Evolutionary conservation across 2,329 filamentous ascomycete species (phyloP).

Genomic region (Alternaria rosae): DNA sequence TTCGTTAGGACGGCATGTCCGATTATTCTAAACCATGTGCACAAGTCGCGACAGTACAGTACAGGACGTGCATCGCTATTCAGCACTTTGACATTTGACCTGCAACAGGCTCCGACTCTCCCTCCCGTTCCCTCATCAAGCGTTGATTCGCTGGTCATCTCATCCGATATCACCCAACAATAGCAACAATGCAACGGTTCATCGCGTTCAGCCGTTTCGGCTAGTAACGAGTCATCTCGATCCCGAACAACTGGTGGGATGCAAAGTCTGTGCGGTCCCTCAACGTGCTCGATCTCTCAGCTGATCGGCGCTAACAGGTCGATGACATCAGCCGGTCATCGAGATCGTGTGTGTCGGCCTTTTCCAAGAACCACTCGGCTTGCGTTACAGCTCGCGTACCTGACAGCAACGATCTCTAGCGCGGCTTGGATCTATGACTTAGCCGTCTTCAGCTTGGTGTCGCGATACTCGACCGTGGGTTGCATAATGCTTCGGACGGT

Average conservation of each 20-base stretch:
- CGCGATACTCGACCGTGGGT: background rate
- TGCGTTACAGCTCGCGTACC: slow-evolving; percentile 13
- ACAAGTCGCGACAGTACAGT: background rate
- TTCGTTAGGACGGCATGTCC: background rate
- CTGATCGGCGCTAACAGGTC: slow-evolving; percentile 15
- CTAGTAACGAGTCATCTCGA: background rate
- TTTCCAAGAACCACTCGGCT: slow-evolving; percentile 7
- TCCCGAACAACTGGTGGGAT: background rate
- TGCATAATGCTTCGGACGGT: background rate
- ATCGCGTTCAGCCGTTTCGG: background rate
- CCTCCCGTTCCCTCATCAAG: background rate
- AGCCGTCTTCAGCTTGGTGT: background rate
- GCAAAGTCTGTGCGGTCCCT: background rate
- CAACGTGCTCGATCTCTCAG: slow-evolving; percentile 1
- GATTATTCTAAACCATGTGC: background rate
- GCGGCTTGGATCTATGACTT: background rate
- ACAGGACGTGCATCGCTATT: background rate
- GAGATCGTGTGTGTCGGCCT: slow-evolving; percentile 1
- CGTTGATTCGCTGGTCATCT: background rate
- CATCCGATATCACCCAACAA: background rate
- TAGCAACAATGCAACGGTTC: background rate
- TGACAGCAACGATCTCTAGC: slow-evolving; percentile 8
- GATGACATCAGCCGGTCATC: slow-evolving; percentile 14
- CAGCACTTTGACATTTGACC: background rate
- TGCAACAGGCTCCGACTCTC: background rate